Conservation (phyloP, 768 basidiomycete species). For the Amanita molliuscula region DNA sequence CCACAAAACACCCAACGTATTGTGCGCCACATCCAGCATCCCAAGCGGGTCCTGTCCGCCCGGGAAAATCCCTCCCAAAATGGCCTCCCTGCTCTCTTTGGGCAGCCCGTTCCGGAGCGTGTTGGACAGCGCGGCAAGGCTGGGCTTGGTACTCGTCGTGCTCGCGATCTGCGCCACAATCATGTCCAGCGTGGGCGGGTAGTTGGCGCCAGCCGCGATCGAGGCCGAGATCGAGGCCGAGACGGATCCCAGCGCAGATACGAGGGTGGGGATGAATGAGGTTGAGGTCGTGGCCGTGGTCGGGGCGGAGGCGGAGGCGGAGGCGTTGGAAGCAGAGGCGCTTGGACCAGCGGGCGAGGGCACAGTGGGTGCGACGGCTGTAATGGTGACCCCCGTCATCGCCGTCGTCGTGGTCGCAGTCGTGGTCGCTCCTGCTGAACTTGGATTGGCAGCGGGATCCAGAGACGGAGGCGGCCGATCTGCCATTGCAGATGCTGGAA, state of each 20-base stretch:
- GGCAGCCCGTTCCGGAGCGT: constrained; percentile 35
- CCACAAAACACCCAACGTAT: constrained; percentile 60
- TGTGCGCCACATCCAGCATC: constrained; percentile 39
- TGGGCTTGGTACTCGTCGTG: constrained; percentile 17
- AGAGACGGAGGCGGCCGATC: too few species aligned
- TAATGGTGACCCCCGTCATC: too few species aligned
- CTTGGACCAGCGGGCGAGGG: neutral
- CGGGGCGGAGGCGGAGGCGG: neutral
- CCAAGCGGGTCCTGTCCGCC: constrained; percentile 61
- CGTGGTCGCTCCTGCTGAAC: too few species aligned
- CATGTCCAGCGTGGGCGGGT: constrained; percentile 21
- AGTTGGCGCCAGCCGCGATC: neutral
- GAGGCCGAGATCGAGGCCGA: neutral
- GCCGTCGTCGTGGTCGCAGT: too few species aligned
- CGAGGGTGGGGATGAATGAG: neutral
- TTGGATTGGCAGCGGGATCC: too few species aligned
- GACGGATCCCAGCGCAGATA: neutral
- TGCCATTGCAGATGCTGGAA: too few species aligned
- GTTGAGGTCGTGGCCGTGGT: neutral
- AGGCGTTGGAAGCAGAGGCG: neutral
- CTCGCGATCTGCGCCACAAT: constrained; percentile 37
- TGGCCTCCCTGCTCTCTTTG: constrained; percentile 47
- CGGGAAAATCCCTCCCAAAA: constrained; percentile 41
- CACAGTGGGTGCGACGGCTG: too few species aligned
- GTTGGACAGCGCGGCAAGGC: constrained; percentile 25